Conservation (phyloP, 257 asterid species). For the Misopates orontium region DNA sequence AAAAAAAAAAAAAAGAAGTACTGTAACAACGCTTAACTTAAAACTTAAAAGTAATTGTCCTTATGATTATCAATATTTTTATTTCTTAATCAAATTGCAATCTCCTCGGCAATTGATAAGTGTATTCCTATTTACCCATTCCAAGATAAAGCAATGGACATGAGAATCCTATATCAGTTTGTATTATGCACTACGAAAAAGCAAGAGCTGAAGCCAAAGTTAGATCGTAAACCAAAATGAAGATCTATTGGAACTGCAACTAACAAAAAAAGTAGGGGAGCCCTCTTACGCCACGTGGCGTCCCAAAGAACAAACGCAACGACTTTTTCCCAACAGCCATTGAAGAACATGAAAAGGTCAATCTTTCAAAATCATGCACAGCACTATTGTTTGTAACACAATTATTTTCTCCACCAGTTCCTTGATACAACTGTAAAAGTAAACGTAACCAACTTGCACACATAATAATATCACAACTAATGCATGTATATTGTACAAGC, state of each 20-base stretch:
- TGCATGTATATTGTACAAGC: background rate
- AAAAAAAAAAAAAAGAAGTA: too few relatives aligned
- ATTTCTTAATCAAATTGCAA: too few relatives aligned
- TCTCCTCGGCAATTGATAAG: too few relatives aligned
- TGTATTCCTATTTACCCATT: too few relatives aligned
- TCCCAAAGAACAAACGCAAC: conserved; percentile 14
- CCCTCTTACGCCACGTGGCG: conserved; percentile 30
- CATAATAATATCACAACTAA: background rate
- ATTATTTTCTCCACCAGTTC: conserved; percentile 4
- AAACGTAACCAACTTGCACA: background rate
- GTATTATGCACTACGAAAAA: background rate
- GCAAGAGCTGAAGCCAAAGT: background rate
- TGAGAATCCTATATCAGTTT: background rate
- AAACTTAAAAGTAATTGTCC: too few relatives aligned
- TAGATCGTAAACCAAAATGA: conserved; percentile 21
- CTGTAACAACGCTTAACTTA: too few relatives aligned
- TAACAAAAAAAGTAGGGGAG: conserved; percentile 1
- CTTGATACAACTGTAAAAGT: background rate
- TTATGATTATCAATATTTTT: too few relatives aligned
- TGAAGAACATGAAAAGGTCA: background rate
- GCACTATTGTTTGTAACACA: background rate
- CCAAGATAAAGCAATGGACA: background rate
- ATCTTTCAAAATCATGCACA: background rate
- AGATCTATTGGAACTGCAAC: conserved; percentile 24
- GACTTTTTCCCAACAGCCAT: conserved; percentile 7